Evolutionary conservation across 306 rosid species (phyloP).

Genomic region (Begonia masoniana): DNA sequence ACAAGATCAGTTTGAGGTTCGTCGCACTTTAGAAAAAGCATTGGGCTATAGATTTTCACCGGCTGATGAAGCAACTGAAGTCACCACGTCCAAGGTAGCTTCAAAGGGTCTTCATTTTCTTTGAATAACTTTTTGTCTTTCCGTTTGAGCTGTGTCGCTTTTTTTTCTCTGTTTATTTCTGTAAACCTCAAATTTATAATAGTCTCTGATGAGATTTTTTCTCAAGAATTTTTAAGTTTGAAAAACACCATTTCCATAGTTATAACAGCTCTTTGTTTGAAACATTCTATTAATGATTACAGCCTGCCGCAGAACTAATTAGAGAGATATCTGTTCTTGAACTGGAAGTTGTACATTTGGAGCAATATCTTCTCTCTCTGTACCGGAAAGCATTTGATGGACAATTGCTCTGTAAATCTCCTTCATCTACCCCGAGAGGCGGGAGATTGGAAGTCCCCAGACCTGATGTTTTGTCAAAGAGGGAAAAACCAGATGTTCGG

Average conservation of each 20-base stretch:
- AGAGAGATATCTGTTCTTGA: slow-evolving; percentile 58
- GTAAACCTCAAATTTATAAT: no score
- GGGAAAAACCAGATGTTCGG: slow-evolving; percentile 27
- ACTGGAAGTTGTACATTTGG: slow-evolving; percentile 15
- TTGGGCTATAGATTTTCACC: slow-evolving; percentile 49
- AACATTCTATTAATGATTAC: no score
- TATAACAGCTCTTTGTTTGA: slow-evolving; percentile 35
- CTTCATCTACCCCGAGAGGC: slow-evolving; percentile 21
- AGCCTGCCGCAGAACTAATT: slow-evolving; percentile 24
- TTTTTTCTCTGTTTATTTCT: no score
- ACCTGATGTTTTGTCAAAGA: slow-evolving; percentile 22
- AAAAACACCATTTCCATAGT: slow-evolving; percentile 58
- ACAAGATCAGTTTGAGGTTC: slow-evolving; percentile 68
- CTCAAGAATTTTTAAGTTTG: slow-evolving; percentile 46
- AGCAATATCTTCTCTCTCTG: slow-evolving; percentile 6
- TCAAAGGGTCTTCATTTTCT: slow-evolving; percentile 12
- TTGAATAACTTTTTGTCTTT: slow-evolving; percentile 17
- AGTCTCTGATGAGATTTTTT: slow-evolving; percentile 11
- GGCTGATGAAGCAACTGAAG: slow-evolving; percentile 27
- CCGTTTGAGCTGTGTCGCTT: no score
- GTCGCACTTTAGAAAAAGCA: slow-evolving; percentile 61
- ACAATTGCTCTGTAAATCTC: slow-evolving; percentile 15
- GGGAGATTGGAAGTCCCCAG: slow-evolving; percentile 22
- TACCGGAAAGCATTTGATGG: slow-evolving; percentile 46
- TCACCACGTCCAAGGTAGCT: slow-evolving; percentile 51